Base-by-base conservation (phyloP, 1,139 yeast genomes). In the Williopsis jadinii region DNA sequence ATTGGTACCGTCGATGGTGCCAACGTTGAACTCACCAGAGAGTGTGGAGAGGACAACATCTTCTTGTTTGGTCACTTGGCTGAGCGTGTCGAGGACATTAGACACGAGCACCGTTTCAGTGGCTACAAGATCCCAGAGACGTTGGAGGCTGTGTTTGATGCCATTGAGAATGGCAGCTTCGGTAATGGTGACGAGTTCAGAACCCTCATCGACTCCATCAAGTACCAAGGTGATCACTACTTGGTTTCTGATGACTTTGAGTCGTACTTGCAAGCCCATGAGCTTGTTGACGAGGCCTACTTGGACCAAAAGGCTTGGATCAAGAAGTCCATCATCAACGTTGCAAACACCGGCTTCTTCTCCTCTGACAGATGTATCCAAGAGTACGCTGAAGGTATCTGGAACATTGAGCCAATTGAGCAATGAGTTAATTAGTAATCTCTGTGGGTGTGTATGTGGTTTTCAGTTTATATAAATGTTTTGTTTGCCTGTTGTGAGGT, bases 1-100 rank as follows among this genome's bases (percentile, higher is more conserved):
- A 82, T 88, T 54, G 97, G 97, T 60, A 88, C 97, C 13, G 95
- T 90, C 51, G 97, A 90, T 60, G 97, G 97, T 60, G 97, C 97
- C 49, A 90, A 88, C 59, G 95, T 90, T 42, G 97, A 90, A 67
- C 86, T 90, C 60, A 84, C 95, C 19, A 77, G 95, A 56, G 97
- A 90, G 66, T 78, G 86, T 54, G 95, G 96, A 39, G 95, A 88
- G 60, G 95, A 86, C 41, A 87, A 90, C 63, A 86, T 90, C 62
- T 88, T 87, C 70, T 70, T 88, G 60, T 88, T 88, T 61, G 97
- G 97, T 59, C 86, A 84, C 61, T 74, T 88, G 60, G 80, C 95
- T 30, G 96, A 88, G 63, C 79, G 84, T 33, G 97, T 88, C 36
- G 96, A 87, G 42, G 90, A 80, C 44, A 70, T 88, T 41, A 78